Percentiles rank a stretch among this genome's conserved stretches.
Conservation (phyloP, 805 yeast species). For the Candida multigemmis region DNA sequence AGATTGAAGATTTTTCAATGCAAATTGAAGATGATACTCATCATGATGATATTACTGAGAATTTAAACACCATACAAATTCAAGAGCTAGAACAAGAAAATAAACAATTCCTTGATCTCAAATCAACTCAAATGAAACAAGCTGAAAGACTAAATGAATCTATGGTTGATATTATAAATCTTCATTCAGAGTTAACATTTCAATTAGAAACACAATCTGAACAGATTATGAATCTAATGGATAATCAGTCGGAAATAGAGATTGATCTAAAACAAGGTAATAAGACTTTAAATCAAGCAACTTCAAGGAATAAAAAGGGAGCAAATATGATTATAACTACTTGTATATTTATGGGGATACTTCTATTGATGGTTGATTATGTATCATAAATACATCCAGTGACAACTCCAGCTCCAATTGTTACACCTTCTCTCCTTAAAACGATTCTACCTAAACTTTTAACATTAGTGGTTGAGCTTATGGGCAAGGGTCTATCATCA, state of each 20-base stretch:
- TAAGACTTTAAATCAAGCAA: conserved; percentile 58
- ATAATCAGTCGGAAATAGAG: conserved; percentile 59
- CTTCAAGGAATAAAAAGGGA: conserved; percentile 46
- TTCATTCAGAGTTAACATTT: conserved; percentile 66
- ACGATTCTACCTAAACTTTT: conserved; percentile 58
- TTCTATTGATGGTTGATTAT: conserved; percentile 28
- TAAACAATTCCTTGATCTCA: conserved; percentile 42
- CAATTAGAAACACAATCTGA: conserved; percentile 70
- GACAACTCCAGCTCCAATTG: conserved; percentile 59
- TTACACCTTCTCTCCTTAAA: conserved; percentile 57
- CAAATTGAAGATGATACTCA: too few relatives aligned
- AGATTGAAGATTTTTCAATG: too few relatives aligned
- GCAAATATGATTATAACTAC: conserved; percentile 27
- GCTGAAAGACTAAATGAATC: conserved; percentile 54
- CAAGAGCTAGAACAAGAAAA: conserved; percentile 54
- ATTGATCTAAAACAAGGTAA: conserved; percentile 66
- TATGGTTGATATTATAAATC: conserved; percentile 61
- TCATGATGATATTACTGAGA: conserved; percentile 2
- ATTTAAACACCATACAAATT: too few relatives aligned
- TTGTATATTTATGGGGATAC: conserved; percentile 23
- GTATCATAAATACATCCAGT: conserved; percentile 9
- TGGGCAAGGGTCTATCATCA: conserved; percentile 40
- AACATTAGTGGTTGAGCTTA: conserved; percentile 39
- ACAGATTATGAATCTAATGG: conserved; percentile 52
- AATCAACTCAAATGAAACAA: conserved; percentile 51